Conservation (phyloP, 805 yeast species). For the Yarrowia porcina region DNA sequence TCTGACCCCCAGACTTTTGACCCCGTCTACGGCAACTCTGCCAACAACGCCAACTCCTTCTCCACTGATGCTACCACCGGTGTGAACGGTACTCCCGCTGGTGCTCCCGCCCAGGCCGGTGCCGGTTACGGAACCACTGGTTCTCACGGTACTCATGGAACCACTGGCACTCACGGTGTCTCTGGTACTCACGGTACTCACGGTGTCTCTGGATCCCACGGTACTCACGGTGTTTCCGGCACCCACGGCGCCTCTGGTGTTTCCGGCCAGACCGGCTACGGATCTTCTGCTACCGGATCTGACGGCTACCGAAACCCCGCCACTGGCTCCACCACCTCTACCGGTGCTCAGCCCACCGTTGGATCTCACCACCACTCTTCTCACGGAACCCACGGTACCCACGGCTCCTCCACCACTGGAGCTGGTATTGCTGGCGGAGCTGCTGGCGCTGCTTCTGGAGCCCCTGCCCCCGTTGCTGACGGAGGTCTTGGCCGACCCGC, state of each 20-base stretch:
- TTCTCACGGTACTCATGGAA: not conserved
- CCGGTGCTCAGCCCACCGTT: not conserved
- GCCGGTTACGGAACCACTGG: not conserved
- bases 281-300: not conserved
- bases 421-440: not conserved
- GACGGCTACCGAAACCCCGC: not conserved
- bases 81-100: constrained; percentile 16
- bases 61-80: constrained; percentile 17
- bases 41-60: constrained; percentile 19
- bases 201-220: not conserved
- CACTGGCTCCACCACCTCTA: not conserved
- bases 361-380: not conserved
- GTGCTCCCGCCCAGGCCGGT: constrained; percentile 4
- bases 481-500: constrained; percentile 9
- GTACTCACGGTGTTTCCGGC: no score
- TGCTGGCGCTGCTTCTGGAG: not conserved
- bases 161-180: not conserved
- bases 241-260: not conserved
- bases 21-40: constrained; percentile 2
- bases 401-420: not conserved
- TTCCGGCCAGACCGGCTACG: not conserved
- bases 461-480: not conserved
- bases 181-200: not conserved
- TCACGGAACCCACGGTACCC: not conserved
- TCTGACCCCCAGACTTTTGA: constrained; percentile 7